These are phyloP conservation scores for Yarrowia phangngaensis DNA, from an alignment of 805 yeast genomes.

Conservation along the genomic window DNA sequence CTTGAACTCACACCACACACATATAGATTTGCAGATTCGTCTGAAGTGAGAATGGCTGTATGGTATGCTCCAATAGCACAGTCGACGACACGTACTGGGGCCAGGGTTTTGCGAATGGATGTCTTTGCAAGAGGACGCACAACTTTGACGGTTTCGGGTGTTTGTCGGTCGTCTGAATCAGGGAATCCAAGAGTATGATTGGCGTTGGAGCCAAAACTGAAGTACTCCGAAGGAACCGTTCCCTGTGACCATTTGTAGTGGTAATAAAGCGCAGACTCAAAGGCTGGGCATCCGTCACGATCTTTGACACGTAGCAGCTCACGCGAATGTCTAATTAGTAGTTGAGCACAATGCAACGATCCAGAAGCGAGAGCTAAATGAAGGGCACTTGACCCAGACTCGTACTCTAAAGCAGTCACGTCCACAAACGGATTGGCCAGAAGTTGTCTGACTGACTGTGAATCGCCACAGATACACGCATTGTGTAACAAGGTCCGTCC, in stretches of 20 bases:
- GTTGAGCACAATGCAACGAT: conserved; percentile 52
- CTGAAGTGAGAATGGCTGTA: conserved; percentile 55
- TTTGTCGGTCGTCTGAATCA: conserved; percentile 51
- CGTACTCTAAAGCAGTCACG: conserved; percentile 53
- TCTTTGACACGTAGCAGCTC: conserved; percentile 56
- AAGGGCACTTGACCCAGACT: conserved; percentile 77
- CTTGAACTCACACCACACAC: conserved; percentile 65
- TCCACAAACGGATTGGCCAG: conserved; percentile 50
- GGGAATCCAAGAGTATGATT: conserved; percentile 66
- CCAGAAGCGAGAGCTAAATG: conserved; percentile 65
- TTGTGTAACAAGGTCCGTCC: conserved; percentile 49
- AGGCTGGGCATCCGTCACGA: conserved; percentile 65
- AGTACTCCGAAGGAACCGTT: conserved; percentile 37
- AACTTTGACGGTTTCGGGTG: conserved; percentile 44
- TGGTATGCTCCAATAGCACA: conserved; percentile 62
- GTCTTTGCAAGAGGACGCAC: conserved; percentile 27
- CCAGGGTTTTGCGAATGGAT: conserved; percentile 9
- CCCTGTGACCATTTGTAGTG: conserved; percentile 12
- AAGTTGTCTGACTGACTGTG: conserved; percentile 42
- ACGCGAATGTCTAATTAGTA: conserved; percentile 40
- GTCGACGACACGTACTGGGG: conserved; percentile 42
- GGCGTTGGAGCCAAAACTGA: conserved; percentile 59
- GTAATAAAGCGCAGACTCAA: conserved; percentile 47
- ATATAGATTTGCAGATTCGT: conserved; percentile 46
- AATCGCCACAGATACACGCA: conserved; percentile 37